A percentile compares a stretch with the other conserved stretches of the same genome.
These are phyloP conservation scores for Citrus cavaleriei DNA, from an alignment of 345 rosid genomes.

Conservation along the genomic window DNA sequence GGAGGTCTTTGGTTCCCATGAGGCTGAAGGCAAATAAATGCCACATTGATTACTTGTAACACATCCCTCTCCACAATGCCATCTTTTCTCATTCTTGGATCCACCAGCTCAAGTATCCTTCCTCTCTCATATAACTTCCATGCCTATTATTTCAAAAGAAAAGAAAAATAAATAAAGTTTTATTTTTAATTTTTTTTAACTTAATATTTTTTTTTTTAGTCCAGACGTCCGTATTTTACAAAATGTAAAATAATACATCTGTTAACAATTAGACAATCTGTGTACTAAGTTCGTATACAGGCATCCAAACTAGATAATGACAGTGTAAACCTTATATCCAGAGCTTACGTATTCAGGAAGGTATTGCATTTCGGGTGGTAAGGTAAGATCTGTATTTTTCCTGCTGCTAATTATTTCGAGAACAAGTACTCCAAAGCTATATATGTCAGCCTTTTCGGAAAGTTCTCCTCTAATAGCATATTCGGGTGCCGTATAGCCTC, in stretches of 20 bases:
- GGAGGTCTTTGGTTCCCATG: conserved; percentile 47
- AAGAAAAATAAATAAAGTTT: background rate
- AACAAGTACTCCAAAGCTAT: conserved; percentile 64
- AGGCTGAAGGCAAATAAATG: conserved; percentile 59
- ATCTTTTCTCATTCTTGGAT: conserved; percentile 37
- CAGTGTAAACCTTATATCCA: too few species aligned
- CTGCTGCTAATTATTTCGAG: conserved; percentile 64
- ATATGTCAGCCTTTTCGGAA: conserved; percentile 70
- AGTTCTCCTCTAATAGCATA: conserved; percentile 65
- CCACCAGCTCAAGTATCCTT: conserved; percentile 36
- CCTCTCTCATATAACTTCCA: conserved; percentile 55
- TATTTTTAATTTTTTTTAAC: too few species aligned
- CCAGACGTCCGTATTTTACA: background rate
- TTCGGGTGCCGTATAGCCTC: conserved; percentile 76
- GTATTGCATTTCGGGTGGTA: conserved; percentile 64
- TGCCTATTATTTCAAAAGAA: conserved; percentile 31
- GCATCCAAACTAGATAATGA: too few species aligned
- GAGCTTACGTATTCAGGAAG: conserved; percentile 65
- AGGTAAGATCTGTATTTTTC: conserved; percentile 52
- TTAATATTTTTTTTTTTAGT: too few species aligned
- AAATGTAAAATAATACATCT: too few species aligned
- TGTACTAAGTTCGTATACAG: too few species aligned
- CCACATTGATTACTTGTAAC: conserved; percentile 39
- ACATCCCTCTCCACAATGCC: conserved; percentile 39
- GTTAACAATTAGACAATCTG: too few species aligned